phyloP scores from a whole-genome alignment of 768 basidiomycete genomes.

The Mycena rosella region DNA sequence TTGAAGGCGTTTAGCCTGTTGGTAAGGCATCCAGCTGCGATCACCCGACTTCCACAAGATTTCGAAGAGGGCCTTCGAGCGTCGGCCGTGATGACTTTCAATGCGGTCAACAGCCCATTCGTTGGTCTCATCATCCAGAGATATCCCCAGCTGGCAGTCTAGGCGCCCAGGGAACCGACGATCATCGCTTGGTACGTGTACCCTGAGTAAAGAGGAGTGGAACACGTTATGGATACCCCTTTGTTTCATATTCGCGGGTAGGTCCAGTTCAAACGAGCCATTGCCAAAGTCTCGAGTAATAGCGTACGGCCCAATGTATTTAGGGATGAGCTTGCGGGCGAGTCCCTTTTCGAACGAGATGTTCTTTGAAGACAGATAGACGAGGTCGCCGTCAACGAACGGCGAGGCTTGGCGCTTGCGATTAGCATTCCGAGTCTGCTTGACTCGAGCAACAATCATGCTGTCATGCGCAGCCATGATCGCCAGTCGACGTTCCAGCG shows the following conservation, averaged over 20 bases:
- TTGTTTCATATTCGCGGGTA: slow-evolving; percentile 38
- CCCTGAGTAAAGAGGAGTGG: slow-evolving; percentile 46
- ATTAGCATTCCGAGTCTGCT: neutral
- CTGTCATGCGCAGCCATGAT: slow-evolving; percentile 7
- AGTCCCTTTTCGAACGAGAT: slow-evolving; percentile 41
- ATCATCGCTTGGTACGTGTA: slow-evolving; percentile 51
- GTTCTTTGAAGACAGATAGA: slow-evolving; percentile 45
- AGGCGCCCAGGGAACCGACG: neutral
- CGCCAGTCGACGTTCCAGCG: neutral
- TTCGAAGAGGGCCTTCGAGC: slow-evolving; percentile 39
- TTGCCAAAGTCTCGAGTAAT: slow-evolving; percentile 33
- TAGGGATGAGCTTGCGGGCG: slow-evolving; percentile 45
- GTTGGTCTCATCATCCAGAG: no score
- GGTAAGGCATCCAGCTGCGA: slow-evolving; percentile 47
- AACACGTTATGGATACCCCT: slow-evolving; percentile 15
- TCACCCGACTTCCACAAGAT: slow-evolving; percentile 47
- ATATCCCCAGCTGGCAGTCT: neutral
- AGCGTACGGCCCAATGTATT: slow-evolving; percentile 47
- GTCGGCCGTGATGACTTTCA: slow-evolving; percentile 37
- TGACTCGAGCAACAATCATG: neutral
- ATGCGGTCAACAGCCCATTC: slow-evolving; percentile 45
- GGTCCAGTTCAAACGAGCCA: slow-evolving; percentile 33
- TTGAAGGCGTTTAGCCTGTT: slow-evolving; percentile 37
- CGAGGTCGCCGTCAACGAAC: neutral
- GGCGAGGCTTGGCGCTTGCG: neutral